phyloP scores from a whole-genome alignment of 1,284 basidiomycete genomes.

The Malassezia equina region DNA sequence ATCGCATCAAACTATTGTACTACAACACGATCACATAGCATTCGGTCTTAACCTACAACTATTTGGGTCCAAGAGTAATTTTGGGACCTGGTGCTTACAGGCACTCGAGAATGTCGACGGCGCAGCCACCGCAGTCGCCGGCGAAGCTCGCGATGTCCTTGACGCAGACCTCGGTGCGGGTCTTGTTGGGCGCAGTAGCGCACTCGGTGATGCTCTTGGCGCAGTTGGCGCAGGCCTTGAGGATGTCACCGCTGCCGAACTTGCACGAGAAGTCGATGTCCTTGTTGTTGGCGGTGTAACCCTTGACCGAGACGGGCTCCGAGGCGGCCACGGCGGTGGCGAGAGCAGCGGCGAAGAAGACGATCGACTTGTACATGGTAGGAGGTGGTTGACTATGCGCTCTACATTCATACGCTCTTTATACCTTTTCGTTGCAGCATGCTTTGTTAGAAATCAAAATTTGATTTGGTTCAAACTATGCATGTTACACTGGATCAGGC shows the following conservation, averaged over 20 bases:
- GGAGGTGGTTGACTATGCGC: not conserved
- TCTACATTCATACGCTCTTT: not conserved
- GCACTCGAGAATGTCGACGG: slow-evolving; percentile 9
- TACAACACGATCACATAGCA: too few species aligned
- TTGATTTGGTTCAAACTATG: too few species aligned
- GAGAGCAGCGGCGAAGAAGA: slow-evolving; percentile 1
- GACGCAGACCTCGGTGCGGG: not conserved
- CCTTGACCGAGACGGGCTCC: slow-evolving; percentile 5
- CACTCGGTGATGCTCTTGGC: slow-evolving; percentile 2
- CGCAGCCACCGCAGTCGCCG: slow-evolving; percentile 7
- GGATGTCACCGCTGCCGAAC: slow-evolving; percentile 10
- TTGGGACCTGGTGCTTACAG: not conserved
- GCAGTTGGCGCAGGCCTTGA: slow-evolving; percentile 11
- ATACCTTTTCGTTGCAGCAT: too few species aligned
- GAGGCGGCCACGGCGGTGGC: not conserved
- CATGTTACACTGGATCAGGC: too few species aligned
- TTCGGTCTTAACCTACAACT: too few species aligned
- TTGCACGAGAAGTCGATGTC: slow-evolving; percentile 1
- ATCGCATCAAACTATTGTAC: too few species aligned
- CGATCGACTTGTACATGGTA: slow-evolving; percentile 7
- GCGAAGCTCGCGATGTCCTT: slow-evolving; percentile 1
- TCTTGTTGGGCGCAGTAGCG: not conserved
- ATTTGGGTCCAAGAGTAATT: too few species aligned
- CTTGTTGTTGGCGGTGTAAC: slow-evolving; percentile 2
- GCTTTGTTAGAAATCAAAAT: too few species aligned